A percentile compares a stretch with the other conserved stretches of the same genome.
Evolutionary conservation across 2,329 filamentous ascomycete species (phyloP).

Genomic region (Didymella arachidicola): DNA sequence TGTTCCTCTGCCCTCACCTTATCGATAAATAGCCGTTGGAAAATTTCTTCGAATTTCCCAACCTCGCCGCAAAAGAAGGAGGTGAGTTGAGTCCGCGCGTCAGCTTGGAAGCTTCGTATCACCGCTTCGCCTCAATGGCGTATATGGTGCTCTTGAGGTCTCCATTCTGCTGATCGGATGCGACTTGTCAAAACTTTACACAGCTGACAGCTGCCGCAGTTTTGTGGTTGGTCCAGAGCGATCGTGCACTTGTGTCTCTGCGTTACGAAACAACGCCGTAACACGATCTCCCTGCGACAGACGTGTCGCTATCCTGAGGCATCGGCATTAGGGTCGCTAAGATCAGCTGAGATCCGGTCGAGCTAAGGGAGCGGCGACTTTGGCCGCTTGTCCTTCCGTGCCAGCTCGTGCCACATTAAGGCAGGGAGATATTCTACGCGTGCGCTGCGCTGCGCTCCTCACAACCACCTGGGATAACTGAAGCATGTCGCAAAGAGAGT

Average conservation of each 20-base stretch:
- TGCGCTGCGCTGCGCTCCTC: conserved; percentile 18
- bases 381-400: conserved; percentile 43
- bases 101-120: conserved; percentile 14
- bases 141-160: conserved; percentile 17
- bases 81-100: conserved; percentile 29
- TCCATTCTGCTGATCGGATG: conserved; percentile 33
- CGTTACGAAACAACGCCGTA: conserved; percentile 28
- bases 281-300: conserved; percentile 30
- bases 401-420: conserved; percentile 38
- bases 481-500: conserved; percentile 53
- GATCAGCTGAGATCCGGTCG: conserved; percentile 31
- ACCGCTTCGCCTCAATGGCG: conserved; percentile 30
- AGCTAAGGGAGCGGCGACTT: conserved; percentile 38
- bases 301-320: conserved; percentile 27
- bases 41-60: conserved; percentile 32
- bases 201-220: conserved; percentile 40
- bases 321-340: conserved; percentile 27
- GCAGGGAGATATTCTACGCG: conserved; percentile 27
- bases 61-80: conserved; percentile 32
- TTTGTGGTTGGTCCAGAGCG: conserved; percentile 39
- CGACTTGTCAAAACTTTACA: conserved; percentile 27
- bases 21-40: conserved; percentile 42
- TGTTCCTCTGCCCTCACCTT: conserved; percentile 16
- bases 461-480: conserved; percentile 20
- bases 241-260: conserved; percentile 33